Conservation (phyloP, 176 grass and related monocot species). For the Alopecurus myosuroides region DNA sequence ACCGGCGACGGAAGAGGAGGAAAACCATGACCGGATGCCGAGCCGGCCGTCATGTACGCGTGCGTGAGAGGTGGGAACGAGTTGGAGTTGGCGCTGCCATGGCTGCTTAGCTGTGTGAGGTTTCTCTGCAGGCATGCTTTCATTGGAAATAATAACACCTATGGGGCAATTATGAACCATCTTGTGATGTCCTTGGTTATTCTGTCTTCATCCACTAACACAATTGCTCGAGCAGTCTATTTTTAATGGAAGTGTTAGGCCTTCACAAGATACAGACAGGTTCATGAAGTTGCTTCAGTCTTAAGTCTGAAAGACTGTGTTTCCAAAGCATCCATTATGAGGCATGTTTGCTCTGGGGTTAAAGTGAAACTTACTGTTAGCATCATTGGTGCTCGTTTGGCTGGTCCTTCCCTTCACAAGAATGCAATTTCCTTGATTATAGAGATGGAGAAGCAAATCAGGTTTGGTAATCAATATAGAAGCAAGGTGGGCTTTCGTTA, state of each 20-base stretch:
- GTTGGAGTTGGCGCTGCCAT: too few relatives aligned
- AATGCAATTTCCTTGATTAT: slow-evolving; percentile 89
- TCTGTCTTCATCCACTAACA: slow-evolving; percentile 68
- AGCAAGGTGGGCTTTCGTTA: too few relatives aligned
- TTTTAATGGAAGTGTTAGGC: slow-evolving; percentile 50
- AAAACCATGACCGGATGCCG: too few relatives aligned
- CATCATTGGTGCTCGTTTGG: slow-evolving; percentile 48
- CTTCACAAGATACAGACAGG: slow-evolving; percentile 76
- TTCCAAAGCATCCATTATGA: slow-evolving; percentile 89
- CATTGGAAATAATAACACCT: too few relatives aligned
- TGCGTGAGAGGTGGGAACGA: too few relatives aligned
- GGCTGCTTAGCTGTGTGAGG: too few relatives aligned
- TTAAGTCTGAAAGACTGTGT: slow-evolving; percentile 83
- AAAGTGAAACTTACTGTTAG: slow-evolving; percentile 59
- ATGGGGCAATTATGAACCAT: slow-evolving; percentile 74
- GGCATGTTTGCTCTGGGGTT: slow-evolving; percentile 89
- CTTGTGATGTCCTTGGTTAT: slow-evolving; percentile 86
- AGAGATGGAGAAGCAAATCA: too few relatives aligned
- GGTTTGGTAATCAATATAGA: too few relatives aligned
- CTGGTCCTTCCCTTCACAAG: slow-evolving; percentile 80
- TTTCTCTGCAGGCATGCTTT: too few relatives aligned
- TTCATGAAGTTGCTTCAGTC: slow-evolving; percentile 93
- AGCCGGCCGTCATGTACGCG: too few relatives aligned
- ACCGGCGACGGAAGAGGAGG: too few relatives aligned
- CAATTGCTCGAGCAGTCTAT: slow-evolving; percentile 97